Percentiles rank a stretch among this genome's conserved stretches.
phyloP scores from a whole-genome alignment of 768 basidiomycete genomes.

The Boletus speciosus region DNA sequence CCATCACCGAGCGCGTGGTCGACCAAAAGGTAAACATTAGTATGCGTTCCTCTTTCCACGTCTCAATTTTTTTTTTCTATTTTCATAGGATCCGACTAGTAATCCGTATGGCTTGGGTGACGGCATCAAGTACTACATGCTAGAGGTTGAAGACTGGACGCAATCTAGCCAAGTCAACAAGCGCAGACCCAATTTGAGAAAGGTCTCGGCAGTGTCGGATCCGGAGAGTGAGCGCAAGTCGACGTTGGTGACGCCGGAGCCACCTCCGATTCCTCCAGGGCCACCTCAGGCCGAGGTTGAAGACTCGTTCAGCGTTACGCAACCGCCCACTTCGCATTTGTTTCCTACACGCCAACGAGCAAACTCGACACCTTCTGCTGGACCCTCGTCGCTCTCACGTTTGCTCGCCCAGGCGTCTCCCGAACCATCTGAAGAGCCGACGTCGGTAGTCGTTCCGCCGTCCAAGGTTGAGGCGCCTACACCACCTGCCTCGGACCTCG shows the following conservation, averaged over 20 bases:
- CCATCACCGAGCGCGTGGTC: conserved; percentile 81
- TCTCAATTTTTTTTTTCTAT: neutral
- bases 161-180: conserved; percentile 63
- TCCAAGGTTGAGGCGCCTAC: conserved; percentile 32
- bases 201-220: conserved; percentile 38
- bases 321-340: conserved; percentile 63
- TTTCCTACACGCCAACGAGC: conserved; percentile 62
- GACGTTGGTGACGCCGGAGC: conserved; percentile 7
- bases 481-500: conserved; percentile 12
- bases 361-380: conserved; percentile 64
- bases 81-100: conserved; percentile 64
- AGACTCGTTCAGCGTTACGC: conserved; percentile 62
- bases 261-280: conserved; percentile 41
- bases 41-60: neutral
- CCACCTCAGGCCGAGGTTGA: conserved; percentile 72
- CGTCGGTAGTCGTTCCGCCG: conserved; percentile 26
- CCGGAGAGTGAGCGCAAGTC: conserved; percentile 40
- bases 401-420: conserved; percentile 70
- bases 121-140: conserved; percentile 90
- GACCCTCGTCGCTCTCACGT: conserved; percentile 77
- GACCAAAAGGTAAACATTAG: conserved; percentile 56
- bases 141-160: conserved; percentile 93
- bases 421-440: conserved; percentile 32
- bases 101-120: conserved; percentile 89
- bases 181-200: conserved; percentile 52